phyloP scores from a whole-genome alignment of 139 green algal genomes.

The Chlorella sp. region DNA sequence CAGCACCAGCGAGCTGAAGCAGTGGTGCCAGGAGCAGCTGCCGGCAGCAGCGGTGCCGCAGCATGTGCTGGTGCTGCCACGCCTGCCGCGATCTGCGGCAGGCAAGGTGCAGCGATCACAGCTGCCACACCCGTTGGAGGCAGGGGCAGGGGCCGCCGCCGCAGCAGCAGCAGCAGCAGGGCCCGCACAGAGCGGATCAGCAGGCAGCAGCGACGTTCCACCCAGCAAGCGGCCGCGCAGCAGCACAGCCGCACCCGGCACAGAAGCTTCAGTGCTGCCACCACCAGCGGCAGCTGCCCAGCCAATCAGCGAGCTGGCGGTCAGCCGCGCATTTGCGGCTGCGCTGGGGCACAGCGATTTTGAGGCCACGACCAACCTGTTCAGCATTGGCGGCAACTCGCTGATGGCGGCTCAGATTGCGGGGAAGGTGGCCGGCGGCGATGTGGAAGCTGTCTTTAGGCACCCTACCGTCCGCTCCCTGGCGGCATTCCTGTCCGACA shows the following conservation, averaged over 20 bases:
- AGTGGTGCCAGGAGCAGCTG: constrained; percentile 28
- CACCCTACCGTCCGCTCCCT: constrained; percentile 35
- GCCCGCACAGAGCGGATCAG: not conserved
- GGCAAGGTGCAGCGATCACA: constrained; percentile 46
- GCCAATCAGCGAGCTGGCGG: constrained; percentile 7
- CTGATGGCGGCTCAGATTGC: constrained; percentile 41
- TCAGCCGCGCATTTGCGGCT: constrained; percentile 12
- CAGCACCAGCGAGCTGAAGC: not conserved
- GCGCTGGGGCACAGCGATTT: constrained; percentile 29
- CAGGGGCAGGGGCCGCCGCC: not conserved
- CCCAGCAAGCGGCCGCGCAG: too few relatives aligned
- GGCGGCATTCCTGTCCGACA: constrained; percentile 9
- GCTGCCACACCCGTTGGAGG: constrained; percentile 11
- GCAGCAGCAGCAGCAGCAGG: not conserved
- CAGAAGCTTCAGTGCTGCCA: not conserved
- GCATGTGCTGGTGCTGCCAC: constrained; percentile 17
- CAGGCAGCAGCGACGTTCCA: not conserved
- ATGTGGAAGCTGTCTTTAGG: constrained; percentile 30
- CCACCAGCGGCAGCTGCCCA: not conserved
- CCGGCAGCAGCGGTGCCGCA: constrained; percentile 37
- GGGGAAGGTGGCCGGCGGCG: constrained; percentile 33
- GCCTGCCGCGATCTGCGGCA: constrained; percentile 51
- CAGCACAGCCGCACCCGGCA: too few relatives aligned
- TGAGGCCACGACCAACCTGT: constrained; percentile 60
- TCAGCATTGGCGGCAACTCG: constrained; percentile 55